Evolutionary conservation across 2,329 filamentous ascomycete species (phyloP).

Genomic region (Claviceps sp.): DNA sequence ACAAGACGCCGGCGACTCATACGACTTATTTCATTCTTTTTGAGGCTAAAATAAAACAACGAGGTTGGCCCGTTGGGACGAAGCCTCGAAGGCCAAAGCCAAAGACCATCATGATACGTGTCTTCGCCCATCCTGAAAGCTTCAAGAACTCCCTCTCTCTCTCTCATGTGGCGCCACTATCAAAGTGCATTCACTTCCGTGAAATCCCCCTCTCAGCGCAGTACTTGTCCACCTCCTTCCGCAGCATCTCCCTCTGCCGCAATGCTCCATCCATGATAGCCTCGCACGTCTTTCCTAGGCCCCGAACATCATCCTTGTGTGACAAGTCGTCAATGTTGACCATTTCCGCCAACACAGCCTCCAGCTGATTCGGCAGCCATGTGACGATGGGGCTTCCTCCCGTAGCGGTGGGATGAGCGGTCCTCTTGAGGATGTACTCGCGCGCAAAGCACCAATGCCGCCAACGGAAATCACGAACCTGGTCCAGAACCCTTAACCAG

Average conservation of each 20-base stretch:
- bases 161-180: not conserved
- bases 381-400: constrained; percentile 73
- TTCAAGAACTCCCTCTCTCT: too few relatives aligned
- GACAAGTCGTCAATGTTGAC: constrained; percentile 36
- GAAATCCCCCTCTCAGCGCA: constrained; percentile 46
- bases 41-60: too few relatives aligned
- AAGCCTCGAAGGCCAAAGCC: too few relatives aligned
- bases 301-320: constrained; percentile 22
- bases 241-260: constrained; percentile 50
- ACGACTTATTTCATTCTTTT: too few relatives aligned
- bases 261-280: constrained; percentile 55
- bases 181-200: constrained; percentile 2
- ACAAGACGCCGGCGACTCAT: too few relatives aligned
- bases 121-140: not conserved
- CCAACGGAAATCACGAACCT: constrained; percentile 73
- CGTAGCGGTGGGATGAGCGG: constrained; percentile 62
- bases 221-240: constrained; percentile 65
- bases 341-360: constrained; percentile 63
- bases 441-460: constrained; percentile 76
- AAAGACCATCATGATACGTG: too few relatives aligned
- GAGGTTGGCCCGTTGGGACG: too few relatives aligned
- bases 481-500: constrained; percentile 54
- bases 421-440: constrained; percentile 73
- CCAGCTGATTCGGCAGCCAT: constrained; percentile 71
- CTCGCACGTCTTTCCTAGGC: constrained; percentile 32